Evolutionary conservation across 495 filamentous ascomycete species (phyloP).

Genomic region (Penicillium paradoxum): DNA sequence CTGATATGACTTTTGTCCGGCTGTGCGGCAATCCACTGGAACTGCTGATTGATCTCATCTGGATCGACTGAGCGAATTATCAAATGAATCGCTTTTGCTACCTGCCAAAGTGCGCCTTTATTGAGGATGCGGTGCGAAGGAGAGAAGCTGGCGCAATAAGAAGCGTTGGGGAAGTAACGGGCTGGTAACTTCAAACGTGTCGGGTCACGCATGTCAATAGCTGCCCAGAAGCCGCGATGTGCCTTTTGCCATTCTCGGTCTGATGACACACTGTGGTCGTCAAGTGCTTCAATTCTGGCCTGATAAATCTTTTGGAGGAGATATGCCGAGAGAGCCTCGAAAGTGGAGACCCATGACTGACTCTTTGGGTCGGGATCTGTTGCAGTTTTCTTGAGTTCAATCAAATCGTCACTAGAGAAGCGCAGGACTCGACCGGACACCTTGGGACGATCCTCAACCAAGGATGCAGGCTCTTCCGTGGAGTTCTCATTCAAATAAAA

Average conservation of each 20-base stretch:
- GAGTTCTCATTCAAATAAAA: background rate
- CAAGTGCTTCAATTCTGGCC: background rate
- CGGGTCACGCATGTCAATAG: conserved; percentile 3
- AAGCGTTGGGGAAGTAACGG: conserved; percentile 6
- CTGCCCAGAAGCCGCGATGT: background rate
- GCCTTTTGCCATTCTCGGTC: background rate
- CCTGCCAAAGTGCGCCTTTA: background rate
- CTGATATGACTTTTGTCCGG: background rate
- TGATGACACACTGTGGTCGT: background rate
- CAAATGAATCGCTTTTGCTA: background rate
- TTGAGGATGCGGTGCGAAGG: background rate
- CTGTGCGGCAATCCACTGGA: conserved; percentile 1
- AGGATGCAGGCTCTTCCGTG: no score
- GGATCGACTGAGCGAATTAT: background rate
- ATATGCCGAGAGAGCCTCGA: conserved; percentile 1
- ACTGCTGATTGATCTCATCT: background rate
- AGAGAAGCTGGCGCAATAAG: background rate
- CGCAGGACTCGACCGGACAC: background rate
- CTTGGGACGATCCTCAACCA: background rate
- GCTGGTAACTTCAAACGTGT: background rate
- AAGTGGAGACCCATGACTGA: background rate
- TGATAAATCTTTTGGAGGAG: background rate
- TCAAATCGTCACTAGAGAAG: background rate
- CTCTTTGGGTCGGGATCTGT: background rate
- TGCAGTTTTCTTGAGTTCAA: background rate